Evolutionary conservation across 164 flowering plant species (phyloP).

Genomic region (Echeveria elegans): DNA sequence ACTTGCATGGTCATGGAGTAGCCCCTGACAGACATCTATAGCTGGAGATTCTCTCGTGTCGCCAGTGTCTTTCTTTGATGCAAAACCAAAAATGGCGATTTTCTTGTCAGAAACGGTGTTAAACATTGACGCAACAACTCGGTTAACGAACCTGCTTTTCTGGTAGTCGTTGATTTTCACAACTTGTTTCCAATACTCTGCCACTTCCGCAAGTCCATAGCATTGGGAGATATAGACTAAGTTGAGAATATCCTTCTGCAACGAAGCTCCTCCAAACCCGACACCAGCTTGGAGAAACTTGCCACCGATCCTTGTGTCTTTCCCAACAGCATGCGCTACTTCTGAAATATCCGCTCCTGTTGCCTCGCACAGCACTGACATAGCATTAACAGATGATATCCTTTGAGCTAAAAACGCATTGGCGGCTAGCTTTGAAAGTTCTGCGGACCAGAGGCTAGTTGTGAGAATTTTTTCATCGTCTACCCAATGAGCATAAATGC

Average conservation of each 20-base stretch:
- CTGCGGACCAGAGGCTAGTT: constrained; percentile 51
- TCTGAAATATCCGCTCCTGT: constrained; percentile 40
- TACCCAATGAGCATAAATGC: constrained; percentile 52
- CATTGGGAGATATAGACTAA: constrained; percentile 44
- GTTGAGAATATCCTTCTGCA: constrained; percentile 51
- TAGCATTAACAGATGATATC: constrained; percentile 51
- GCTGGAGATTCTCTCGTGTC: constrained; percentile 46
- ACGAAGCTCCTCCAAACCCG: constrained; percentile 51
- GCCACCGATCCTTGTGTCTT: constrained; percentile 43
- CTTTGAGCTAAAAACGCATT: constrained; percentile 61
- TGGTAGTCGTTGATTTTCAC: constrained; percentile 51
- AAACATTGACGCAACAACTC: constrained; percentile 49
- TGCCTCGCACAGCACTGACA: constrained; percentile 54
- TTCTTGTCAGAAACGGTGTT: constrained; percentile 49
- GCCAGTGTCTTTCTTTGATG: constrained; percentile 46
- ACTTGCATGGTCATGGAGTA: constrained; percentile 53
- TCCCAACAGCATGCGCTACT: constrained; percentile 45
- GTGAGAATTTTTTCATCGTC: constrained; percentile 32
- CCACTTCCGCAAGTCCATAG: constrained; percentile 47
- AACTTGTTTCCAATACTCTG: constrained; percentile 60
- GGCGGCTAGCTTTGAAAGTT: constrained; percentile 55
- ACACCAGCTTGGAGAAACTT: constrained; percentile 52
- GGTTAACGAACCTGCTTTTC: constrained; percentile 47
- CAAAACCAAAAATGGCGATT: constrained; percentile 50
- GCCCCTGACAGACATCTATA: constrained; percentile 45